phyloP scores from a whole-genome alignment of 176 grass and related monocot genomes.

The Pontederia crassipes region DNA sequence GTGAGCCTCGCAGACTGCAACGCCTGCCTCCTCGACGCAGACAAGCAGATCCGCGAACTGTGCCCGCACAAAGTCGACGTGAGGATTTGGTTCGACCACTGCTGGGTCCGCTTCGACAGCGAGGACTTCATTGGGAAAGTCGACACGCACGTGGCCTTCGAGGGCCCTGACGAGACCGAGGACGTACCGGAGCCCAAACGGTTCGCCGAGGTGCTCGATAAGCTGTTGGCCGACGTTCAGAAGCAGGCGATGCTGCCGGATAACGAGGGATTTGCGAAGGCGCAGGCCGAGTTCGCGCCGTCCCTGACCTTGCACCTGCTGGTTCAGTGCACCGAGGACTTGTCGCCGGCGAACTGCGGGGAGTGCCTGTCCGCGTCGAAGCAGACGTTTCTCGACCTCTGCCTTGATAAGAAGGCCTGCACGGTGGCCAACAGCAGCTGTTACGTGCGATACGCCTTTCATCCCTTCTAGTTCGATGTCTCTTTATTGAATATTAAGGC shows the following conservation, averaged over 20 bases:
- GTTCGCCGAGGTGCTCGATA: conserved; percentile 26
- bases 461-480: conserved; percentile 17
- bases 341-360: conserved; percentile 77
- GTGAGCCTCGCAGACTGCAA: conserved; percentile 31
- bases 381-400: conserved; percentile 19
- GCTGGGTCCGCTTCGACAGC: conserved; percentile 60
- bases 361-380: conserved; percentile 46
- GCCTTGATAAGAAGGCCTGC: conserved; percentile 29
- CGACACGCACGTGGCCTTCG: conserved; percentile 25
- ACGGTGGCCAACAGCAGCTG: conserved; percentile 56
- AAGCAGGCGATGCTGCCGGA: not conserved
- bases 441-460: conserved; percentile 50
- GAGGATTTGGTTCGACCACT: conserved; percentile 66
- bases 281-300: conserved; percentile 58
- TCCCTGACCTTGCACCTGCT: conserved; percentile 43
- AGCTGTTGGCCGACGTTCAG: not conserved
- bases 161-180: not conserved
- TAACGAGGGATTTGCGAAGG: conserved; percentile 36
- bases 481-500: too few relatives aligned
- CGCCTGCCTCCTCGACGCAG: conserved; percentile 40
- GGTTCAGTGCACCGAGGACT: conserved; percentile 74
- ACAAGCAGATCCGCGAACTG: conserved; percentile 8
- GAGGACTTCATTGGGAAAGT: conserved; percentile 53
- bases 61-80: conserved; percentile 44
- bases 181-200: not conserved